Percentiles rank a stretch among this genome's conserved stretches.
Conservation (phyloP, 257 asterid species). For the Plantago major region DNA sequence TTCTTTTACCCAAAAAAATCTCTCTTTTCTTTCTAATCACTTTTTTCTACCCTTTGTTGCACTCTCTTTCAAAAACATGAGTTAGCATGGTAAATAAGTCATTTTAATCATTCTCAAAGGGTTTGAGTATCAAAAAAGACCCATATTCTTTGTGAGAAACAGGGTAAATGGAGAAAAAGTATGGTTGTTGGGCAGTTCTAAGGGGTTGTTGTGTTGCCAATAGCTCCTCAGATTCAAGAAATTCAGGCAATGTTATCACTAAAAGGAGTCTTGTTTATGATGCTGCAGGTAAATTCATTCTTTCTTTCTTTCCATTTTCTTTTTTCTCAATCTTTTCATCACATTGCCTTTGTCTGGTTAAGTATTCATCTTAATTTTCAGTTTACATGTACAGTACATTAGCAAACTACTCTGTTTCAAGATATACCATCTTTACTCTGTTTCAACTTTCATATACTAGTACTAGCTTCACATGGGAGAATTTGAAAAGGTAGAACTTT, state of each 20-base stretch:
- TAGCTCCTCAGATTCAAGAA: constrained; percentile 49
- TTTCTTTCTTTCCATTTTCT: not conserved
- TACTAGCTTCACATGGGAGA: no score
- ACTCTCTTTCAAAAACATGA: constrained; percentile 24
- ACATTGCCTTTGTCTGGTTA: no score
- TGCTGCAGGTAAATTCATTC: constrained; percentile 61
- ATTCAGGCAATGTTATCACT: constrained; percentile 48
- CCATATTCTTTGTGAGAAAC: constrained; percentile 19
- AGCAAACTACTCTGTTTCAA: no score
- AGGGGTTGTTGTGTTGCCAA: constrained; percentile 52
- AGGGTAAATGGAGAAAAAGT: constrained; percentile 44
- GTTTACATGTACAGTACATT: no score
- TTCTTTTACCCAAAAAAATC: constrained; percentile 7
- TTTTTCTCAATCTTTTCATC: not conserved
- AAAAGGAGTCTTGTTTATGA: constrained; percentile 87
- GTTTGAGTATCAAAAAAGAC: not conserved
- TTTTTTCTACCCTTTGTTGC: constrained; percentile 14
- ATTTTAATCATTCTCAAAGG: constrained; percentile 23
- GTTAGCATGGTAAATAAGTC: constrained; percentile 32
- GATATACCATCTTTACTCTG: no score
- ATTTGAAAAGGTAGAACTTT: no score
- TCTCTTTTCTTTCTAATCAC: constrained; percentile 19
- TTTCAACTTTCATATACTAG: no score
- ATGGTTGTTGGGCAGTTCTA: constrained; percentile 84
- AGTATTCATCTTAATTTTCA: no score